Percentiles rank a stretch among this genome's conserved stretches.
These are phyloP conservation scores for Acanthamoeba royreba DNA, from an alignment of 208 protist species.

Conservation along the genomic window DNA sequence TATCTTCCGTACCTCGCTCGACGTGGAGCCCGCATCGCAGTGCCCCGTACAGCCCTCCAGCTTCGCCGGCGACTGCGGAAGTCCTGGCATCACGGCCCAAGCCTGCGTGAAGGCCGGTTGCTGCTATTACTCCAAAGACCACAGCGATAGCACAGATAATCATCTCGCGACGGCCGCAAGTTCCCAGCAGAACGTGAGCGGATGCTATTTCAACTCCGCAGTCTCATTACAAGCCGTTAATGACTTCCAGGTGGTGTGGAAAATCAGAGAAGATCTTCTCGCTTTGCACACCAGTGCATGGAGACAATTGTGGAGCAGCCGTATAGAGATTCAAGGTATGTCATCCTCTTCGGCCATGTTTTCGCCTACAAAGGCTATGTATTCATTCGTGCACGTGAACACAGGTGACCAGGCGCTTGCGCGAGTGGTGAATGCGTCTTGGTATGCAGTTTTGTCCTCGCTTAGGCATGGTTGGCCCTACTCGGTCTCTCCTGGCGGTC, in stretches of 20 bases:
- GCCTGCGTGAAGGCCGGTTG: not conserved
- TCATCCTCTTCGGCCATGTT: not conserved
- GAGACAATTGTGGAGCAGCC: not conserved
- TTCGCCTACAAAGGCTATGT: not conserved
- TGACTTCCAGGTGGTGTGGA: not conserved
- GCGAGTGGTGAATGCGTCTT: not conserved
- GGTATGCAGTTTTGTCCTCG: conserved; percentile 8
- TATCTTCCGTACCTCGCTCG: not conserved
- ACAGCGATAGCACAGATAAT: not conserved
- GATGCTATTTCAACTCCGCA: conserved; percentile 16
- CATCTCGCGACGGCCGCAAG: not conserved
- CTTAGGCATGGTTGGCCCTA: not conserved
- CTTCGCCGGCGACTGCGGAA: not conserved
- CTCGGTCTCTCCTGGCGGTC: conserved; percentile 21
- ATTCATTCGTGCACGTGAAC: not conserved
- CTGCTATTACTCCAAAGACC: not conserved
- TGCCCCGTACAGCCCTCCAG: not conserved
- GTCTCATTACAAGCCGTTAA: not conserved
- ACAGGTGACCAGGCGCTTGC: not conserved
- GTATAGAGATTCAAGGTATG: conserved; percentile 18
- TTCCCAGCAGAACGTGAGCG: conserved; percentile 12
- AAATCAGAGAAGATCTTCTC: not conserved
- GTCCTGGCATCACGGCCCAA: not conserved
- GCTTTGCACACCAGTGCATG: not conserved
- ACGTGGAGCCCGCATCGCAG: not conserved